These are phyloP conservation scores for Paramecium sexaurelia DNA, from an alignment of 73 alveolate species.

Conservation along the genomic window DNA sequence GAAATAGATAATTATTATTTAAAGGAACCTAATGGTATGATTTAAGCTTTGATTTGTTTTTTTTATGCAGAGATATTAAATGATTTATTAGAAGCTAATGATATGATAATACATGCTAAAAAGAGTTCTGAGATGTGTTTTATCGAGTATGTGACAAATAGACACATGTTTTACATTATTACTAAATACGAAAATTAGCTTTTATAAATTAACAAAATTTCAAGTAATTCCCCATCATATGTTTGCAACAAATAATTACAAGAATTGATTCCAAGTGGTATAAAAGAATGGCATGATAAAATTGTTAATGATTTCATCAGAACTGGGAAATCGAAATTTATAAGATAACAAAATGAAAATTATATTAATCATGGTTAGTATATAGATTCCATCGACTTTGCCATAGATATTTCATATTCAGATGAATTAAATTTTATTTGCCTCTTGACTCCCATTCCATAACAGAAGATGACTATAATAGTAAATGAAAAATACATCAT, in stretches of 20 bases:
- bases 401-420: neutral
- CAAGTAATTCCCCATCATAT: neutral
- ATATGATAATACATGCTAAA: neutral
- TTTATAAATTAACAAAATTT: neutral
- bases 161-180: neutral
- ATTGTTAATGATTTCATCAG: neutral
- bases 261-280: neutral
- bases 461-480: neutral
- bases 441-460: neutral
- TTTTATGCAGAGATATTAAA: constrained; percentile 3
- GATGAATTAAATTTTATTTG: constrained; percentile 17
- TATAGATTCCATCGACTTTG: neutral
- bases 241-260: neutral
- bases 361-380: neutral
- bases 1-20: neutral
- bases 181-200: neutral
- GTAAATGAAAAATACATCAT: neutral
- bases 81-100: neutral
- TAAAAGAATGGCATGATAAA: neutral
- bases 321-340: neutral
- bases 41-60: neutral
- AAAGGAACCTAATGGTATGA: neutral
- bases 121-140: neutral
- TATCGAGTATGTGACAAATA: neutral
- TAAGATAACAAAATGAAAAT: neutral